phyloP scores from a whole-genome alignment of 768 basidiomycete genomes.

The Mycena galericulata region DNA sequence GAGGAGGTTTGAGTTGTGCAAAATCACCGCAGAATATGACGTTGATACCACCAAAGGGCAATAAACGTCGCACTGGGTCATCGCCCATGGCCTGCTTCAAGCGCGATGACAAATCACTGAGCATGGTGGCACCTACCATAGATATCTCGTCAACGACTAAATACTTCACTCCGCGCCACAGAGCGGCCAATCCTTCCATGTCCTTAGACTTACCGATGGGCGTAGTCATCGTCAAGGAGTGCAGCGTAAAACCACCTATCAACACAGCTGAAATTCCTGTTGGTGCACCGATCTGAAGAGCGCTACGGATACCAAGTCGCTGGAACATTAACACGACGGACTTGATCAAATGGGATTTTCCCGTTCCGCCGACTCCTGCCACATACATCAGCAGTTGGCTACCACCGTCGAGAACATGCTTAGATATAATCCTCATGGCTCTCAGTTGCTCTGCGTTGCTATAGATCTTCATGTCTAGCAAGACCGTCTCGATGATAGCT shows the following conservation, averaged over 20 bases:
- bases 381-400: constrained; percentile 43
- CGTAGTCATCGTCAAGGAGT: constrained; percentile 38
- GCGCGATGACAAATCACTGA: constrained; percentile 36
- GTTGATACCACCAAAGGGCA: constrained; percentile 46
- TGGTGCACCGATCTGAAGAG: background rate
- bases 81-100: constrained; percentile 37
- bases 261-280: constrained; percentile 45
- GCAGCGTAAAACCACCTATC: constrained; percentile 44
- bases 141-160: constrained; percentile 38
- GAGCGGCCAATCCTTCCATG: background rate
- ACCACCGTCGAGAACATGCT: constrained; percentile 17
- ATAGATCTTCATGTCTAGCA: background rate
- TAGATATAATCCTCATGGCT: constrained; percentile 29
- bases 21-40: constrained; percentile 48
- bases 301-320: background rate
- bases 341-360: constrained; percentile 44
- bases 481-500: background rate
- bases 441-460: constrained; percentile 27
- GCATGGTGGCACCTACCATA: constrained; percentile 34
- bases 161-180: constrained; percentile 37
- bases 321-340: constrained; percentile 36
- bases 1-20: constrained; percentile 39
- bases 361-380: constrained; percentile 44
- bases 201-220: constrained; percentile 22
- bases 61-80: background rate